Evolutionary conservation across 306 rosid genomes (phyloP).

Genomic region (Acacia melanoxylon): DNA sequence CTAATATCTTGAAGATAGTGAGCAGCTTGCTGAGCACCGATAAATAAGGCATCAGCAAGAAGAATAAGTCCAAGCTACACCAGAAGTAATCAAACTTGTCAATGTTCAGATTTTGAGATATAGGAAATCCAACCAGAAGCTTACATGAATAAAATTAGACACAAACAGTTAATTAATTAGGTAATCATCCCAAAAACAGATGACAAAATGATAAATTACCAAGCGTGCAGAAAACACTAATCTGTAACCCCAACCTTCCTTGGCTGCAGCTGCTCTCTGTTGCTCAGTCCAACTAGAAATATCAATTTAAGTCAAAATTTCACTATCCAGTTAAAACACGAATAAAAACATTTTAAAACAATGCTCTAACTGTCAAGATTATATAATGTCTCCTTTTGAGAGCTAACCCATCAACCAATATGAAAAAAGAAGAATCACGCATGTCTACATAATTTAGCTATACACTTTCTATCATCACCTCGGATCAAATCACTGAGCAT

Average conservation of each 20-base stretch:
- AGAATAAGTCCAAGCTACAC: conserved; percentile 71
- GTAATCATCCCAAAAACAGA: not conserved
- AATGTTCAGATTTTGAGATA: conserved; percentile 7
- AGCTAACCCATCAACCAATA: conserved; percentile 1
- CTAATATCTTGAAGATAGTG: conserved; percentile 76
- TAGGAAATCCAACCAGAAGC: conserved; percentile 4
- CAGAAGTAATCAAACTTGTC: conserved; percentile 28
- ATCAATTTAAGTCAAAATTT: conserved; percentile 21
- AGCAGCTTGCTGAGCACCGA: conserved; percentile 74
- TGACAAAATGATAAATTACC: conserved; percentile 45
- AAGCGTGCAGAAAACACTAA: conserved; percentile 83
- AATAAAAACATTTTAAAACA: conserved; percentile 7
- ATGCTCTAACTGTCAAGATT: not conserved
- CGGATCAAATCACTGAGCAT: conserved; percentile 15
- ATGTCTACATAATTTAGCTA: not conserved
- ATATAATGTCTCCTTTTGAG: not conserved
- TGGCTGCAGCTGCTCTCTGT: conserved; percentile 83
- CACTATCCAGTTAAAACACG: conserved; percentile 1
- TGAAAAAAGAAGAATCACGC: conserved; percentile 1
- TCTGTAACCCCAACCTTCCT: conserved; percentile 88
- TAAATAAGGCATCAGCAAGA: conserved; percentile 63
- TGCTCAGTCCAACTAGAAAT: conserved; percentile 87
- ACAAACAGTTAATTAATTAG: not conserved
- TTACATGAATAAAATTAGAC: not conserved
- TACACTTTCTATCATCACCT: conserved; percentile 1